Evolutionary conservation across 2,329 filamentous ascomycete genomes (phyloP).

Genomic region (Neonectria neomacrospora): DNA sequence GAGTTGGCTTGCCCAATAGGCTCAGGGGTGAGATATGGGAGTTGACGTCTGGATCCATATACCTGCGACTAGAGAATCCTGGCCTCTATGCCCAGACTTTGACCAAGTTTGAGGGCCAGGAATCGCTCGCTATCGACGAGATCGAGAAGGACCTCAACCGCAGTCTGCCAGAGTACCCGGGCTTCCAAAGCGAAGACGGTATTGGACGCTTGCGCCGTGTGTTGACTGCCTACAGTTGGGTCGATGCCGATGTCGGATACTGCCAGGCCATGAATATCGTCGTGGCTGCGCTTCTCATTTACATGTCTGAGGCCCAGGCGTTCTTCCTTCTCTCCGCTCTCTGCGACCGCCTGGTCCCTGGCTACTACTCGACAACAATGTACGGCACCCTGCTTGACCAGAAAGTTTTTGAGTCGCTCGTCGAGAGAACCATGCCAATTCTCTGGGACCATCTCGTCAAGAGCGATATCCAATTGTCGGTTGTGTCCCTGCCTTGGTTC

Average conservation of each 20-base stretch:
- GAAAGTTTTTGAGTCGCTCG: conserved; percentile 95
- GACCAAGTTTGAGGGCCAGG: conserved; percentile 81
- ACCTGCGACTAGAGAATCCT: conserved; percentile 86
- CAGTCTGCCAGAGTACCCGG: conserved; percentile 95
- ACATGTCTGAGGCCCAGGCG: conserved; percentile 95
- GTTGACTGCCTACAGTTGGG: conserved; percentile 97
- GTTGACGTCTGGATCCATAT: conserved; percentile 89
- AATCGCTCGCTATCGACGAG: conserved; percentile 96
- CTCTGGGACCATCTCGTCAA: conserved; percentile 98
- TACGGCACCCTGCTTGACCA: conserved; percentile 97
- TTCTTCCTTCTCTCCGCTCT: conserved; percentile 93
- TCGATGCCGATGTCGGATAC: conserved; percentile 93
- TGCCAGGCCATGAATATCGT: conserved; percentile 99
- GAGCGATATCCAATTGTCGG: conserved; percentile 95
- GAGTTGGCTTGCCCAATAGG: conserved; percentile 93
- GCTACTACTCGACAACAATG: conserved; percentile 99
- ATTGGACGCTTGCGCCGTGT: conserved; percentile 91
- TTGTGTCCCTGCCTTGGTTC: conserved; percentile 98
- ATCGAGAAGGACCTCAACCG: conserved; percentile 98
- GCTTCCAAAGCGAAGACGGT: conserved; percentile 95
- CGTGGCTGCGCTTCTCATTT: conserved; percentile 96
- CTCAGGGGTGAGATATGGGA: conserved; percentile 97
- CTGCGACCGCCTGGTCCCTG: conserved; percentile 91
- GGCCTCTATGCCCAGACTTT: conserved; percentile 86
- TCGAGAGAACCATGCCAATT: conserved; percentile 99